A percentile compares a stretch with the other conserved stretches of the same genome.
Conservation (phyloP, 179 eudicot genomes). For the Kewa caespitosa region DNA sequence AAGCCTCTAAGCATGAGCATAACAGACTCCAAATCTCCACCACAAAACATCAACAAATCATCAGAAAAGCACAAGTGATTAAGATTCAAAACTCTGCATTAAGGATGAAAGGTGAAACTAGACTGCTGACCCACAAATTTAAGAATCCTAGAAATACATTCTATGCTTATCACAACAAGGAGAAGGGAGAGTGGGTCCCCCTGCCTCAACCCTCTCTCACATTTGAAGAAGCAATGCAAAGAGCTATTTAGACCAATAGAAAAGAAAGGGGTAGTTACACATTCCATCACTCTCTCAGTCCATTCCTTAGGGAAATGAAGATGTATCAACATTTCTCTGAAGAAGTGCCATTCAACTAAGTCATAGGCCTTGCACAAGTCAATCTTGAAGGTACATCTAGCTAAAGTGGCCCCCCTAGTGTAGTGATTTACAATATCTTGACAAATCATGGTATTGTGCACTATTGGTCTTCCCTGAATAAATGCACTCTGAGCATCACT, state of each 20-base stretch:
- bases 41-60: background rate
- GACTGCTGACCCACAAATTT: background rate
- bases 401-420: too few relatives aligned
- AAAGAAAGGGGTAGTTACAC: too few relatives aligned
- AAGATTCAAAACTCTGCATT: background rate
- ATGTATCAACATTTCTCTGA: too few relatives aligned
- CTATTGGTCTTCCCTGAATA: too few relatives aligned
- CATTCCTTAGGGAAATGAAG: too few relatives aligned
- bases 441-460: background rate
- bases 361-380: too few relatives aligned
- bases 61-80: background rate
- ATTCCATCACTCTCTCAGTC: too few relatives aligned
- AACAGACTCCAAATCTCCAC: background rate
- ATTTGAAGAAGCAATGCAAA: too few relatives aligned
- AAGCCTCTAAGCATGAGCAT: background rate
- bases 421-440: background rate
- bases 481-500: background rate
- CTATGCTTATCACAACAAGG: background rate
- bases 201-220: too few relatives aligned
- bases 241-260: too few relatives aligned
- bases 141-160: background rate
- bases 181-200: background rate
- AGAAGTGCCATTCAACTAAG: too few relatives aligned
- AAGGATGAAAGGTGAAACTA: background rate
- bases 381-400: too few relatives aligned